These are phyloP conservation scores for Blastocystis sp. DNA, from an alignment of 352 stramenopile species.

Conservation along the genomic window DNA sequence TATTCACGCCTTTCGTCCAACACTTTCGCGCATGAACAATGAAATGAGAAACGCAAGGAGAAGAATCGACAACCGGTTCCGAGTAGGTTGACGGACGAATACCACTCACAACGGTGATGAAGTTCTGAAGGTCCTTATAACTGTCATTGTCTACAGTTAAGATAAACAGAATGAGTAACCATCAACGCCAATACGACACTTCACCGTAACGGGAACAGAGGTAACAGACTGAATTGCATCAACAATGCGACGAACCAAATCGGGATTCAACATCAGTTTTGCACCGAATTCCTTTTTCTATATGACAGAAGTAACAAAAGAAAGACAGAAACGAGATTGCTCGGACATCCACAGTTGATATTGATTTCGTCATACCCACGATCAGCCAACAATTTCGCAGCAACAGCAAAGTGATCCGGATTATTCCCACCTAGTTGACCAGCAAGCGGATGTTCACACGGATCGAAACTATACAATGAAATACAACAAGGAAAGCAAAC, in stretches of 20 bases:
- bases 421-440: neutral
- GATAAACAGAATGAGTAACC: neutral
- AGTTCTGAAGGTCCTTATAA: neutral
- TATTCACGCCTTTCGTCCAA: neutral
- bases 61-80: neutral
- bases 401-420: neutral
- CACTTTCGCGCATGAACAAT: conserved; percentile 25
- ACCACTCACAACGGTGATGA: conserved; percentile 9
- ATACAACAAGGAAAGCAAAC: neutral
- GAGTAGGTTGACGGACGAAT: neutral
- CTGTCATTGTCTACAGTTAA: neutral
- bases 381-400: neutral
- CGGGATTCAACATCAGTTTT: neutral
- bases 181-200: conserved; percentile 14
- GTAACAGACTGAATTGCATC: neutral
- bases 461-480: conserved; percentile 1
- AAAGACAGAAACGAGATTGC: neutral
- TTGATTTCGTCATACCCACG: conserved; percentile 9
- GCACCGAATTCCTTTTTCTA: neutral
- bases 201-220: neutral
- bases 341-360: conserved; percentile 14
- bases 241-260: neutral
- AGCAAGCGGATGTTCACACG: neutral
- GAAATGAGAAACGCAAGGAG: neutral
- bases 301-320: neutral